Evolutionary conservation across 345 rosid genomes (phyloP), one percentile per base, ranked within the genome.

Genomic region (Pugionium cornutum): DNA sequence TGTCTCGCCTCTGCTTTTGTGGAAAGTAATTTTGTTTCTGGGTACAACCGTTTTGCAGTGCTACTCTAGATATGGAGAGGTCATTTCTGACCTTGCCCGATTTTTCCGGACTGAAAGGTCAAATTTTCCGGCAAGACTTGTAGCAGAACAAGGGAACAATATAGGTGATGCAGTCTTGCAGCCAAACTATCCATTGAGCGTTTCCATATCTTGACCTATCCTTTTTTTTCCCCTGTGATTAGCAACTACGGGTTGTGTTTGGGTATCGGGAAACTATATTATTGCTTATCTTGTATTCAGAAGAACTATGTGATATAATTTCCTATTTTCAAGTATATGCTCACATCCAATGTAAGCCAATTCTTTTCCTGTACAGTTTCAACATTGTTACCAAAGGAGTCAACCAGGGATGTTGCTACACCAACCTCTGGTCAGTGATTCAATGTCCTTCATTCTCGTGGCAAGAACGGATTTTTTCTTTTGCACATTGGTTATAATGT

Each of bases 1-100:
- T 53, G 58, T 42, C 64, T 33, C 46, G 26, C 52, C 44, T 53
- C 47, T 53, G 10, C 32, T 34, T 52, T 61, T 74, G 9, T 52
- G 48, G 67, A 58, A 65, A 7, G 2, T 64, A 29, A 44, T 31
- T 67, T 64, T 70, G 70, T 46, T 73, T 55, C 43, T 73, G 41
- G 64, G 1, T 55, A 35, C 48, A 68, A 48, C 51, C 5, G 67
- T 37, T 75, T 80, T 81, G 72, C 92, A 90, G 99, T 85, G 88
- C 73, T 79, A 86, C 67, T 45, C 83, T 46, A 88, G 86, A 78
- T 90, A 84, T 63, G 99, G 97, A 26, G 96, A 94, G 74, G 84
- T 77, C 55, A 84, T 90, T 73, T 88, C 83, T 58, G 84, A 83
- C 29, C 73, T 94, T 78, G 86, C 92, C 62, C 92, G 82, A 51